Evolutionary conservation across 139 green algal species (phyloP), one percentile per base, ranked within the genome.

Genomic region (Zygnema cylindricum): DNA sequence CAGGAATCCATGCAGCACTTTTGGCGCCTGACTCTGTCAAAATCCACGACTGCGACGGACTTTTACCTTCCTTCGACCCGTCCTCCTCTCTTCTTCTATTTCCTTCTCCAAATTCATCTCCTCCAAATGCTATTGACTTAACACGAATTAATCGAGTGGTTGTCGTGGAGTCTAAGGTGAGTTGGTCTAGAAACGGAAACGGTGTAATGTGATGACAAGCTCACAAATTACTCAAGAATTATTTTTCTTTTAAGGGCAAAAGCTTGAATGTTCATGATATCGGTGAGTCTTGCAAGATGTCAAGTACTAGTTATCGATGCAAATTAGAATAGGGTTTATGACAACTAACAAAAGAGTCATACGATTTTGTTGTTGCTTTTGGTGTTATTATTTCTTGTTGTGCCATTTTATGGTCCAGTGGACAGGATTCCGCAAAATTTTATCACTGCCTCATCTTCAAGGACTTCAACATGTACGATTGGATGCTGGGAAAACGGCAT

Each of bases 71-170:
- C 33, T 90, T 87, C 35, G 85, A 90, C 2, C 23, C 85, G 23
- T 39, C 77, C 7, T 69, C 32, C 30, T 87, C 85, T 55, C 76
- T 89, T 40, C 49, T 90, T 23, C 85, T 90, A 32, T 90, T 90
- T 36, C 85, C 85, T 23, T 89, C 78, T 23, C 32, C 25, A 36
- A 2, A 69, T 21, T 43, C 85, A 1, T 0, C 81, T 42, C 30
- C 76, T 11, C 25, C 75, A 30, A 0, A 75, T 1, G 41, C 73
- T n/a, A 43, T 90, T 40, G 49, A 76, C 2, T 22, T 41, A 42
- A 69, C 85, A 57, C 25, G 36, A 39, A 43, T 90, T 35, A 55
- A 69, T 49, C n/a, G 43, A 23, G 85, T 90, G 38, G 77, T 90
- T 33, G 43, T 90, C 1, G 43, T 90, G 32, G 85, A 90, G 49